Evolutionary conservation across 306 rosid species (phyloP), one percentile per base, ranked within the genome.

Genomic region (Sicyos edulis): DNA sequence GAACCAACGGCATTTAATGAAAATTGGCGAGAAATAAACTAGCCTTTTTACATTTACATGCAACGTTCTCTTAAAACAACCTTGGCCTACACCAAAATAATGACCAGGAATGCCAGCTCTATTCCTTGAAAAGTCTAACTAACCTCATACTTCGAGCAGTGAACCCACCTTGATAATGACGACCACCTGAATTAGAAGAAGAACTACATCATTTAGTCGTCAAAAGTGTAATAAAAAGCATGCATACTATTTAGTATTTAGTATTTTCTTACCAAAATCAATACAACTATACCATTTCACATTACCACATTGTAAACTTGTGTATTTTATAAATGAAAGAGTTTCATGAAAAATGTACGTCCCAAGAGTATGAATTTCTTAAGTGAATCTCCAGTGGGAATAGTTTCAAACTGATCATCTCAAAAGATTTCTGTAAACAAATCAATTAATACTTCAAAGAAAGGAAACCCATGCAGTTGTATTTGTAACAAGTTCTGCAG

Each of bases 81-180:
- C 13, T 32, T 62, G 68, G 19, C 49, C 50, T 62, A 16, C 40
- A 60, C 45, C 66, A 64, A 37, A 3, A 64, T 40, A 40, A 64
- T 4, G 52, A 10, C 52, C 9, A 64, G 11, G 29, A 17, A 40
- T 40, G 21, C 45, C 24, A 63, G 70, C 70, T 37, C 70, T 64
- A 34, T 14, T 62, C 47, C 9, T 37, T 8, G 24, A 8, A 64
- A 64, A 16, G 15, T 51, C 63, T 32, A 22, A 78, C 90, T 73
- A 52, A 86, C 96, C 97, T 92, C 97, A 80, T 74, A 89, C 78
- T 92, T 89, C 40, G 97, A 90, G 83, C 97, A 92, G 80, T 89
- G 88, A 76, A 83, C 91, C 97, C 89, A 89, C 85, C 97, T 86
- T 81, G 96, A 81, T 74, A 92, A 49, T 57, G 96, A 70, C 20